Evolutionary conservation across 75 land plant genomes (phyloP).

Genomic region (Larix kaempferi): DNA sequence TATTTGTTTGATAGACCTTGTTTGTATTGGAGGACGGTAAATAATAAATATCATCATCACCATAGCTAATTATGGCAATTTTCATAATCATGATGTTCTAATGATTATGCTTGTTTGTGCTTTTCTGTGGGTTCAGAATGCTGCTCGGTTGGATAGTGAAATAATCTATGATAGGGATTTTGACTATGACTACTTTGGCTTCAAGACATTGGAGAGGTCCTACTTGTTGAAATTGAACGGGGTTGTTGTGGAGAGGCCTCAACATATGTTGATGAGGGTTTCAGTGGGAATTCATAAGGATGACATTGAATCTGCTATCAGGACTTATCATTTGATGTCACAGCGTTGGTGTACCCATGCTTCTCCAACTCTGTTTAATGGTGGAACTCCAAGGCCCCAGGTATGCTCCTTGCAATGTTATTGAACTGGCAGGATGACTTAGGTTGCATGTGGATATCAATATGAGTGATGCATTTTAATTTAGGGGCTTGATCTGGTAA

Average conservation of each 20-base stretch:
- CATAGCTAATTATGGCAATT: not conserved
- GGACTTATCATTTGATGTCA: slow-evolving; percentile 47
- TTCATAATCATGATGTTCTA: not conserved
- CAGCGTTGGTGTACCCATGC: slow-evolving; percentile 59
- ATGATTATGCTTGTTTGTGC: not conserved
- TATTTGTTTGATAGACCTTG: too few relatives aligned
- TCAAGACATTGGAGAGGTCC: slow-evolving; percentile 44
- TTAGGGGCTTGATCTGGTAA: not conserved
- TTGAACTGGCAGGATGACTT: not conserved
- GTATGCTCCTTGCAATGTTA: not conserved
- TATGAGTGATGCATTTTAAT: not conserved
- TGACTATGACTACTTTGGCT: slow-evolving; percentile 49
- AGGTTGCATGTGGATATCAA: not conserved
- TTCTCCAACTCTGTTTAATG: slow-evolving; percentile 51
- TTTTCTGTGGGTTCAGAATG: slow-evolving; percentile 24
- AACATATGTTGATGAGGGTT: slow-evolving; percentile 52
- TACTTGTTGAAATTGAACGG: slow-evolving; percentile 41
- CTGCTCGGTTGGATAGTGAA: slow-evolving; percentile 43
- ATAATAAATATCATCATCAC: too few relatives aligned
- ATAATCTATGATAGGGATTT: slow-evolving; percentile 52
- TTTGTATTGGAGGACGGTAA: too few relatives aligned
- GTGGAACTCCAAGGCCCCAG: slow-evolving; percentile 51
- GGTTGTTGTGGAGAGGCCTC: slow-evolving; percentile 44
- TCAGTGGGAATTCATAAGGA: slow-evolving; percentile 48
- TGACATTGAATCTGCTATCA: slow-evolving; percentile 35